Percentiles rank a stretch among this genome's conserved stretches.
Evolutionary conservation across 164 flowering plant genomes (phyloP).

Genomic region (Piper longum): DNA sequence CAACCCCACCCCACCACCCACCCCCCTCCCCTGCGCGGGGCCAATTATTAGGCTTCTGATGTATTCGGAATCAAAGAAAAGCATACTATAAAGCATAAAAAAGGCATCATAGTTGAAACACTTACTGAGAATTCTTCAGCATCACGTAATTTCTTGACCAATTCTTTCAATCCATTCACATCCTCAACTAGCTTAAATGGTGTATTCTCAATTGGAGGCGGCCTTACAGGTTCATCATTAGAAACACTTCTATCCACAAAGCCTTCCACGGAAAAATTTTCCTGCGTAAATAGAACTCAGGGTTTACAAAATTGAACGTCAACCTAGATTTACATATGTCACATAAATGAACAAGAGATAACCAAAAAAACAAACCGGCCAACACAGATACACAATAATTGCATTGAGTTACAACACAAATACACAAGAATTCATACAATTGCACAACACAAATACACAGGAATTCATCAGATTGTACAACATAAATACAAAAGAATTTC

Average conservation of each 20-base stretch:
- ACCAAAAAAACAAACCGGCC: background rate
- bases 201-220: conserved; percentile 48
- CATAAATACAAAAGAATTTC: too few relatives aligned
- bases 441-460: too few relatives aligned
- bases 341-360: background rate
- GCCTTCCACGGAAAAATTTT: conserved; percentile 45
- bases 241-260: conserved; percentile 47
- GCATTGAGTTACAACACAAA: too few relatives aligned
- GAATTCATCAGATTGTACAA: too few relatives aligned
- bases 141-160: conserved; percentile 55
- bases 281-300: conserved; percentile 29
- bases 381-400: background rate
- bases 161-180: conserved; percentile 62
- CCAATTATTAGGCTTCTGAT: background rate
- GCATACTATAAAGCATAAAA: background rate
- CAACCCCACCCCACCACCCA: too few relatives aligned
- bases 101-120: background rate
- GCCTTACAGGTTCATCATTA: conserved; percentile 30
- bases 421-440: too few relatives aligned
- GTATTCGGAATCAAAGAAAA: background rate
- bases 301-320: background rate
- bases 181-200: conserved; percentile 76
- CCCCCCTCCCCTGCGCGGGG: too few relatives aligned
- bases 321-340: background rate
- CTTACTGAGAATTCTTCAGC: conserved; percentile 87